Evolutionary conservation across 2,329 filamentous ascomycete genomes (phyloP).

Genomic region (Arthrinium phaeospermum): DNA sequence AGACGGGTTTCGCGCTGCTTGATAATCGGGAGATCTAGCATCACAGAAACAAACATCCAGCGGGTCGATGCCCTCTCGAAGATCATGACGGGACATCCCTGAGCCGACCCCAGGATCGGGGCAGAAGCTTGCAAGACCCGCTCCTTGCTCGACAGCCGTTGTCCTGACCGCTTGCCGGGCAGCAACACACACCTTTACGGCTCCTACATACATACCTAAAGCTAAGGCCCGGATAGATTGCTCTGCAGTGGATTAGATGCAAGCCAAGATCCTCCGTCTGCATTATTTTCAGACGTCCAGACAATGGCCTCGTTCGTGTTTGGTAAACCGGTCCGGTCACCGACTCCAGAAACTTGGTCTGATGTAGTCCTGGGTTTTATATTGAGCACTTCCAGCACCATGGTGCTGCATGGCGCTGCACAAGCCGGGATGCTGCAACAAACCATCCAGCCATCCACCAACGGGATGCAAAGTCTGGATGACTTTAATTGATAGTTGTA

Average conservation of each 20-base stretch:
- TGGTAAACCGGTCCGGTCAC: background rate
- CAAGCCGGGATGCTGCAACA: slow-evolving; percentile 8
- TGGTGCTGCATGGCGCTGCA: slow-evolving; percentile 6
- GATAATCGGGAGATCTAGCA: slow-evolving; percentile 24
- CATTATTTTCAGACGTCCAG: background rate
- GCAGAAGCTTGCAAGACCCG: background rate
- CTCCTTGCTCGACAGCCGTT: background rate
- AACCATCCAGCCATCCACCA: background rate
- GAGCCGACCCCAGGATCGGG: slow-evolving; percentile 12
- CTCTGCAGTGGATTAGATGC: background rate
- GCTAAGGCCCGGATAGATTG: background rate
- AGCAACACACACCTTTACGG: background rate
- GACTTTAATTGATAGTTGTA: background rate
- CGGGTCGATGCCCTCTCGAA: slow-evolving; percentile 12
- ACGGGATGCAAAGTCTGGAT: background rate
- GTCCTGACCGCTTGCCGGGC: background rate
- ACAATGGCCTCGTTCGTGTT: background rate
- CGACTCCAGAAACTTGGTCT: background rate
- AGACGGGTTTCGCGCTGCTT: slow-evolving; percentile 9
- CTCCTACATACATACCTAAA: no score
- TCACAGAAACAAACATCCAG: slow-evolving; percentile 23
- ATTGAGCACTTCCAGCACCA: background rate
- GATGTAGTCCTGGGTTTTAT: background rate
- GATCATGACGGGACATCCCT: slow-evolving; percentile 14
- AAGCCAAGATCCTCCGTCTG: background rate